Base-by-base conservation (phyloP, 306 rosid genomes). In the Glycine tomentella region DNA sequence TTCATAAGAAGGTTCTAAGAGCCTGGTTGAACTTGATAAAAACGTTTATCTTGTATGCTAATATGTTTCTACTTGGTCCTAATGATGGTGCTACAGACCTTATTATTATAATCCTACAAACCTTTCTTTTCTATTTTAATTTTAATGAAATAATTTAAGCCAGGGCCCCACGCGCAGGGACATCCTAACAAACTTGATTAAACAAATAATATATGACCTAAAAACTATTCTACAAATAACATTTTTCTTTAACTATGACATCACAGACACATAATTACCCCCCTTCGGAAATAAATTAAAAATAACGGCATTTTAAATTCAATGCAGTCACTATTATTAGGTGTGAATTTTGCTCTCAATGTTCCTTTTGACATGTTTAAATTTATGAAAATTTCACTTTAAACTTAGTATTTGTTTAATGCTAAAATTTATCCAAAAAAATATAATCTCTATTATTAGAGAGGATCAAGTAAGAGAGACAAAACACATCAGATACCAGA, bases 1-100 rank as follows among this genome's bases (percentile, higher is more conserved):
- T 17, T 49, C 17, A 63, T 8, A 57, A 34, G 73, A 79, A 75
- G 69, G 68, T 86, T 64, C 78, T 50, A 42, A 33, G 70, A 83
- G 81, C 13, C 17, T 36, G 14, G 5, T 15, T 33, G 45, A 10
- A 64, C 48, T 52, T 4, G 64, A 71, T 76, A 31, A 31, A n/a
- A 63, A 70, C 20, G n/a, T 49, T 42, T 69, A 33, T 62, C n/a
- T 50, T 36, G 53, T 48, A 31, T 10, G 14, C 40, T 58, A 17
- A 16, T 51, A 57, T 64, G 56, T 64, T 16, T 75, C 51, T 40
- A 45, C 69, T 55, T 71, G 65, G 56, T 78, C 80, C 42, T 72
- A 52, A 77, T 44, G 34, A 42, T 71, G 38, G 52, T 17, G 63
- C 12, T 33, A 58, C 64, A 77, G 1, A 59, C 31, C 40, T 57